Evolutionary conservation across 2,329 filamentous ascomycete genomes (phyloP), one percentile per base, ranked within the genome.

Genomic region (Fusarium agapanthi): DNA sequence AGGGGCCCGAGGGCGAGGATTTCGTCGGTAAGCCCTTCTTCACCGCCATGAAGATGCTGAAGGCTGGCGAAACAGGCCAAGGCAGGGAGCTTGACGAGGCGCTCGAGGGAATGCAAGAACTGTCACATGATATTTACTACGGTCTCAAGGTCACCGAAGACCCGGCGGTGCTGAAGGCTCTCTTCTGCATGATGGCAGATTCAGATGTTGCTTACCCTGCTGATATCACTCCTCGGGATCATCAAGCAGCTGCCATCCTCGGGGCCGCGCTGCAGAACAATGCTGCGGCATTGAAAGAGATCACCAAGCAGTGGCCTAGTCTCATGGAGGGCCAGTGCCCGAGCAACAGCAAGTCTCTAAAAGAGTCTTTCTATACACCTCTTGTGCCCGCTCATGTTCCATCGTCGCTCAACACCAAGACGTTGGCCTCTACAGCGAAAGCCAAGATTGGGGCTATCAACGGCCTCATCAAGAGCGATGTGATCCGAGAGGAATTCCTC

Each of bases 121-220:
- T 92, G 34, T 87, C 90, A 0, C 90, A 92, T 79, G 91, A 92
- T 79, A 89, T 92, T 70, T 92, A 91, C 82, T 93, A 92, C 79
- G 91, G 91, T 15, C 82, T 90, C 24, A 88, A 91, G 78, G 86
- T 92, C 65, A 84, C 86, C 28, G 87, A 89, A 77, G 87, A 91
- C 71, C 76, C 82, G 6, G 84, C 86, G 5, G 86, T 86, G 4
- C 73, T 91, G 58, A 85, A 84, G 69, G 80, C 85, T n/a, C 84
- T 92, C 5, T 81, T 91, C 66, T 90, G 89, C 76, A 81, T 90
- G 41, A 86, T 90, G 80, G 75, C 79, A 32, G 67, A 81, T 73
- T 48, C 65, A 44, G 62, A 79, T 73, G 63, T 75, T 65, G 40
- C 79, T 62, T 41, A 69, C 5, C 58, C 71, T 35, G 76, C 77